Conservation (phyloP, 768 basidiomycete genomes). For the Lactarius sanguifluus region DNA sequence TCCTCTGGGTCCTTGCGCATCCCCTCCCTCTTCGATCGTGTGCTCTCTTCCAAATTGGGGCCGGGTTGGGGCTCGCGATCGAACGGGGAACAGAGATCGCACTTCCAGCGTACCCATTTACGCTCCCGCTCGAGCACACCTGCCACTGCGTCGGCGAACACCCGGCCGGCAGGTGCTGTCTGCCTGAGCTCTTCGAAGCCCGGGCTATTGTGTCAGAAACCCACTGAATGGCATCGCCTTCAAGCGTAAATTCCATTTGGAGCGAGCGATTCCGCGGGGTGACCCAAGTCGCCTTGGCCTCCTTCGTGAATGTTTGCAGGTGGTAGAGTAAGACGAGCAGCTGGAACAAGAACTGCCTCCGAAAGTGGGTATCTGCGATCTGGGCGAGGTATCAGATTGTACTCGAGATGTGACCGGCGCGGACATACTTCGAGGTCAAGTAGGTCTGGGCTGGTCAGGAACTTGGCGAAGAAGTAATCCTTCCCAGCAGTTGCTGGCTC, state of each 20-base stretch:
- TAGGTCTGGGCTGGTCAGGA: slow-evolving; percentile 83
- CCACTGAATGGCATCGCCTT: slow-evolving; percentile 69
- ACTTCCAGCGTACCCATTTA: slow-evolving; percentile 92
- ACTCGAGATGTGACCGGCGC: background rate
- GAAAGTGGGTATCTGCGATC: slow-evolving; percentile 90
- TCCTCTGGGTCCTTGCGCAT: slow-evolving; percentile 58
- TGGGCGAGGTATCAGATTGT: slow-evolving; percentile 34
- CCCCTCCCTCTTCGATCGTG: slow-evolving; percentile 48
- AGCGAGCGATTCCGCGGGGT: slow-evolving; percentile 71
- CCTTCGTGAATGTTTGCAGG: slow-evolving; percentile 70
- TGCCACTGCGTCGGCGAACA: slow-evolving; percentile 71
- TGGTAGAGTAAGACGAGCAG: slow-evolving; percentile 75
- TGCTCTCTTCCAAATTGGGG: slow-evolving; percentile 63
- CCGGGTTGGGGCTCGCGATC: slow-evolving; percentile 64
- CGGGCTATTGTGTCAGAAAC: slow-evolving; percentile 67
- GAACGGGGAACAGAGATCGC: slow-evolving; percentile 75
- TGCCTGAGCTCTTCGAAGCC: slow-evolving; percentile 56
- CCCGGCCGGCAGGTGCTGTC: slow-evolving; percentile 74
- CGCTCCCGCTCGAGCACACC: slow-evolving; percentile 78
- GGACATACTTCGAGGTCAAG: slow-evolving; percentile 77
- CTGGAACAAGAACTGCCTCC: slow-evolving; percentile 90
- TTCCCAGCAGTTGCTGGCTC: slow-evolving; percentile 49
- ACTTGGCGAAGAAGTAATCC: slow-evolving; percentile 93
- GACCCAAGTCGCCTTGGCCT: slow-evolving; percentile 59
- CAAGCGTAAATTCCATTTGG: slow-evolving; percentile 80